Percentiles rank a stretch among this genome's conserved stretches.
phyloP scores from a whole-genome alignment of 768 basidiomycete genomes.

The Hypholoma fasciculare region DNA sequence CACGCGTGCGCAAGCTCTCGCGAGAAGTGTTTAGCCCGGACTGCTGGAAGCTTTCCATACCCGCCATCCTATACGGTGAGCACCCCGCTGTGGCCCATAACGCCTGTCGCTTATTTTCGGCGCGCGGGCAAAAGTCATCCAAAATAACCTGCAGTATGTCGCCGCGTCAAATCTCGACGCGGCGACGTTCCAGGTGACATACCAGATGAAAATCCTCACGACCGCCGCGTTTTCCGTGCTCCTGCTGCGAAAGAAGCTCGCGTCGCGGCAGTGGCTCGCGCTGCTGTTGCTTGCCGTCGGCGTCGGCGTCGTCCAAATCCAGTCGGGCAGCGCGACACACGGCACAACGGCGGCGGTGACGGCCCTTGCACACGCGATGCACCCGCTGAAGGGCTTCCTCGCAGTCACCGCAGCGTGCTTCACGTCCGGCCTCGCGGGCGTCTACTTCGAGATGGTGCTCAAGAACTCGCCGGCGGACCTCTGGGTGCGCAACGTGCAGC shows the following conservation, averaged over 20 bases:
- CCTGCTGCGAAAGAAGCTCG: slow-evolving; percentile 75
- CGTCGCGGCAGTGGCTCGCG: slow-evolving; percentile 80
- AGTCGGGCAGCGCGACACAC: slow-evolving; percentile 47
- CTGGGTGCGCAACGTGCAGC: slow-evolving; percentile 97
- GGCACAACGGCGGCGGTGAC: slow-evolving; percentile 12
- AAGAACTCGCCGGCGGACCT: slow-evolving; percentile 90
- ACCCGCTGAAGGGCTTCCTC: slow-evolving; percentile 81
- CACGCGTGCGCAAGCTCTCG: slow-evolving; percentile 55
- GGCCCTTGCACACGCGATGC: slow-evolving; percentile 47
- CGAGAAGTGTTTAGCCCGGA: slow-evolving; percentile 84
- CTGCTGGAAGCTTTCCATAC: slow-evolving; percentile 98
- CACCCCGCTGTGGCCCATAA: not conserved
- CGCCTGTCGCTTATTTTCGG: not conserved
- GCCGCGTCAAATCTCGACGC: slow-evolving; percentile 94
- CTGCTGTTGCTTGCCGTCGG: slow-evolving; percentile 88
- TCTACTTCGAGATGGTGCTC: slow-evolving; percentile 98
- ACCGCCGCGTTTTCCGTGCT: slow-evolving; percentile 91
- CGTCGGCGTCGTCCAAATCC: slow-evolving; percentile 94
- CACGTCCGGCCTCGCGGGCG: slow-evolving; percentile 95
- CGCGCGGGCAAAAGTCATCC: slow-evolving; percentile 59
- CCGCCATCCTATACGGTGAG: slow-evolving; percentile 86
- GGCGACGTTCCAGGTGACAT: slow-evolving; percentile 96
- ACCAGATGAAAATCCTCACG: slow-evolving; percentile 98
- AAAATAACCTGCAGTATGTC: slow-evolving; percentile 96
- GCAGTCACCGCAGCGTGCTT: slow-evolving; percentile 93